phyloP scores from a whole-genome alignment of 192 early-diverging fungal genomes.

The Hyaloraphidium curvatum region DNA sequence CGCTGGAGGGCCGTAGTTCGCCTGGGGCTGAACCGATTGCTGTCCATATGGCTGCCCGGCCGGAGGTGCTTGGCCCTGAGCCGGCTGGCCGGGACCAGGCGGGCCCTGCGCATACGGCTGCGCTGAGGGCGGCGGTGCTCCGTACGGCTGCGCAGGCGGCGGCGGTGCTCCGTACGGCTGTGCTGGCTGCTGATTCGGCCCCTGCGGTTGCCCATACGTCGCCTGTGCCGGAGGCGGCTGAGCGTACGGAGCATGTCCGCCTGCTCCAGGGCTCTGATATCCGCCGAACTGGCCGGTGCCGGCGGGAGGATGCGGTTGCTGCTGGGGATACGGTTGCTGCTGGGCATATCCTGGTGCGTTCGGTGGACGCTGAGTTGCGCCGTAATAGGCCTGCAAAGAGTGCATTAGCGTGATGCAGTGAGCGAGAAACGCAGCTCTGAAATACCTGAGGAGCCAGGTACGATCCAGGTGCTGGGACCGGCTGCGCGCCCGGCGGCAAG shows the following conservation, averaged over 20 bases:
- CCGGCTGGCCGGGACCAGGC: too few relatives aligned
- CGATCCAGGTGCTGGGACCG: background rate
- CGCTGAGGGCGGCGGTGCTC: conserved; percentile 7
- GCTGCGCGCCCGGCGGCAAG: conserved; percentile 4
- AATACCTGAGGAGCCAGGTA: conserved; percentile 1
- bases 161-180: conserved; percentile 8
- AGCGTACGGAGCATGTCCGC: conserved; percentile 6
- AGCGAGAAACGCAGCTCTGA: background rate
- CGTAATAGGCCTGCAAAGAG: background rate
- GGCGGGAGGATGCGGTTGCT: conserved; percentile 6
- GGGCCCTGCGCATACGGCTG: conserved; percentile 6
- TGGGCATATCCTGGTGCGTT: too few relatives aligned
- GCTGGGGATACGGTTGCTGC: conserved; percentile 10
- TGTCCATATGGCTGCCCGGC: too few relatives aligned
- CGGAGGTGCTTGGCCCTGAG: too few relatives aligned
- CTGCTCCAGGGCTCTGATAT: conserved; percentile 3
- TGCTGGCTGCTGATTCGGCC: conserved; percentile 9
- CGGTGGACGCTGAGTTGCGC: background rate
- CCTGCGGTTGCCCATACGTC: conserved; percentile 8
- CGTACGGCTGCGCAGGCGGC: conserved; percentile 5
- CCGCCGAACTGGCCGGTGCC: conserved; percentile 5
- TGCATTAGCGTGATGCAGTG: conserved; percentile 5
- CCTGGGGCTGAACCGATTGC: too few relatives aligned
- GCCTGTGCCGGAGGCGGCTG: conserved; percentile 5
- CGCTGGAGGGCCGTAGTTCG: too few relatives aligned